These are phyloP conservation scores for Rhodotorula sp. DNA, from an alignment of 1,284 basidiomycete genomes.

Conservation along the genomic window DNA sequence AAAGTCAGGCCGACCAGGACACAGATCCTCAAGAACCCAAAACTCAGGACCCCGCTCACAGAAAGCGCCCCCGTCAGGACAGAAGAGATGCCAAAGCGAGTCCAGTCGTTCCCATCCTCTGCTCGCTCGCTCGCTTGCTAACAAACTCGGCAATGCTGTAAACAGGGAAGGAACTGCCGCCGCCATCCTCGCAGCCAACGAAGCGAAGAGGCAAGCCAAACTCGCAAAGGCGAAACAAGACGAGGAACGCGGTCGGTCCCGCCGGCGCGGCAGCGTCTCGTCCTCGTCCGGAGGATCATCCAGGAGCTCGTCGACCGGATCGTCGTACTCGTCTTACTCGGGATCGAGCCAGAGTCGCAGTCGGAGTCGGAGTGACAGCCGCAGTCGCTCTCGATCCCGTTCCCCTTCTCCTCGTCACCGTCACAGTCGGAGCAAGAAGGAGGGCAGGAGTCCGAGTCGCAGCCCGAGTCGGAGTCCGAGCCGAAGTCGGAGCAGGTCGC, in stretches of 20 bases:
- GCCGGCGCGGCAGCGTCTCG: constrained; percentile 3
- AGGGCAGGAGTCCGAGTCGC: background rate
- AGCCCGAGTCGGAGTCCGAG: background rate
- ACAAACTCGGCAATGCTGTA: background rate
- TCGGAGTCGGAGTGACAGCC: constrained; percentile 13
- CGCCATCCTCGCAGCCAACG: constrained; percentile 38
- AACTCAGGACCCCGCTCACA: constrained; percentile 21
- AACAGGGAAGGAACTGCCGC: constrained; percentile 36
- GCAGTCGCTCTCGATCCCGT: background rate
- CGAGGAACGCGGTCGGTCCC: constrained; percentile 1
- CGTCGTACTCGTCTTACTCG: background rate
- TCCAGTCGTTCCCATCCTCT: background rate
- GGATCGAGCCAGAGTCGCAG: constrained; percentile 8
- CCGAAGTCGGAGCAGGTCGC: background rate
- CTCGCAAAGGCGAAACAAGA: constrained; percentile 1
- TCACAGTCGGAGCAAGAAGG: background rate
- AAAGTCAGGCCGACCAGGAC: constrained; percentile 27
- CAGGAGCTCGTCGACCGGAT: background rate
- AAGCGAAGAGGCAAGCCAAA: constrained; percentile 32
- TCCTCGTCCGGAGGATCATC: background rate
- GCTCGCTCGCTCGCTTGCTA: background rate
- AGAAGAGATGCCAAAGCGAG: constrained; percentile 24
- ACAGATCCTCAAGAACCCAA: constrained; percentile 39
- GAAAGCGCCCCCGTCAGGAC: constrained; percentile 10
- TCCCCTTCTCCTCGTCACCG: background rate